A percentile compares a stretch with the other conserved stretches of the same genome.
phyloP scores from a whole-genome alignment of 306 rosid genomes.

The Citrullus colocynthis region DNA sequence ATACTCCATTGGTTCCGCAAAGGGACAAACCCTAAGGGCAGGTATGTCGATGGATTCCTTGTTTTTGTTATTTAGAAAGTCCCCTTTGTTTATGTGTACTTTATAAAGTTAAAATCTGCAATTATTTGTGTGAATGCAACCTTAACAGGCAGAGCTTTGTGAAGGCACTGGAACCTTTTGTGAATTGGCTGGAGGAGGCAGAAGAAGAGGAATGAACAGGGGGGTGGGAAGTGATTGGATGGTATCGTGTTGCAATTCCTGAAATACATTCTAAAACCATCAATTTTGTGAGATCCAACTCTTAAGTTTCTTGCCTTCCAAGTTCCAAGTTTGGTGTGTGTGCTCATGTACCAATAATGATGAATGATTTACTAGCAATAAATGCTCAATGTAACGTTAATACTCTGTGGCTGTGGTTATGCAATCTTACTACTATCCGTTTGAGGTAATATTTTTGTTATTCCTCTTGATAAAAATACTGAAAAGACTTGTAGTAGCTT shows the following conservation, averaged over 20 bases:
- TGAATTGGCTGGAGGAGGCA: slow-evolving; percentile 99
- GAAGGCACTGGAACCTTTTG: slow-evolving; percentile 90
- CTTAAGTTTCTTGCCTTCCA: background rate
- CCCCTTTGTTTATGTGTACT: background rate
- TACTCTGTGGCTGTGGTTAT: background rate
- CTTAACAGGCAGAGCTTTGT: slow-evolving; percentile 87
- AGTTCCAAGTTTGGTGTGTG: background rate
- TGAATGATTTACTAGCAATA: background rate
- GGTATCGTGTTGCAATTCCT: background rate
- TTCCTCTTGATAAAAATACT: background rate
- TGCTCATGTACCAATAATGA: background rate
- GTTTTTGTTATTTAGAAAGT: background rate
- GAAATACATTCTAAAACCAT: background rate
- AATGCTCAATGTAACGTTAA: background rate
- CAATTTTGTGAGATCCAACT: background rate
- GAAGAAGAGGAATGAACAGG: slow-evolving; percentile 70
- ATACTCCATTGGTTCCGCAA: slow-evolving; percentile 87
- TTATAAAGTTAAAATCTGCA: background rate
- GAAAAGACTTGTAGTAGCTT: background rate
- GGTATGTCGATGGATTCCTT: slow-evolving; percentile 24
- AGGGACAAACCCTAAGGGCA: slow-evolving; percentile 93
- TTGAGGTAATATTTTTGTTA: background rate
- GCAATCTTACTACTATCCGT: background rate
- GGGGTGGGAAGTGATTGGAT: background rate
- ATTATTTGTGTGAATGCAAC: slow-evolving; percentile 10